phyloP scores from a whole-genome alignment of 2,329 filamentous ascomycete species.

The Aspergillus phoenicis region DNA sequence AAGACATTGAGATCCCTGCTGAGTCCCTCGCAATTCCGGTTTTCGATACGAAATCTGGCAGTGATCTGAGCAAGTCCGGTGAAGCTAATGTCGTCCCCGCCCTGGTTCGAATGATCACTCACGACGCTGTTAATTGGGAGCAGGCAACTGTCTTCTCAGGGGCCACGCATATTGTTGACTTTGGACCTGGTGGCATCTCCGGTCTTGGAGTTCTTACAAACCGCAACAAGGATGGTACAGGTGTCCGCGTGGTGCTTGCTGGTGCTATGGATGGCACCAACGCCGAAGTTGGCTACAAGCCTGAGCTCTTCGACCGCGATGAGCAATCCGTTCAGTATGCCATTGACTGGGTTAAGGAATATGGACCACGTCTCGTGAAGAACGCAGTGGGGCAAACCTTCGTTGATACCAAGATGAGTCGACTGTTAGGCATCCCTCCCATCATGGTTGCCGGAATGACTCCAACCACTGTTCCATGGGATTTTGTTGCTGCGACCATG shows the following conservation, averaged over 20 bases:
- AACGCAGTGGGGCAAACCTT: slow-evolving; percentile 87
- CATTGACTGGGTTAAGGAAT: slow-evolving; percentile 96
- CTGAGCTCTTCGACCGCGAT: slow-evolving; percentile 94
- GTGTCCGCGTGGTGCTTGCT: slow-evolving; percentile 92
- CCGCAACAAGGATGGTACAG: slow-evolving; percentile 98
- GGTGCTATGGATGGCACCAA: slow-evolving; percentile 91
- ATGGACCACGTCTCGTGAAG: slow-evolving; percentile 87
- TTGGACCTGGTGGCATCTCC: slow-evolving; percentile 94
- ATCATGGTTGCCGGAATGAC: slow-evolving; percentile 94
- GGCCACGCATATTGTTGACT: slow-evolving; percentile 93
- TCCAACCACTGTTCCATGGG: slow-evolving; percentile 82
- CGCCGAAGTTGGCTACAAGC: slow-evolving; percentile 92
- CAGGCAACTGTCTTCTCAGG: slow-evolving; percentile 86
- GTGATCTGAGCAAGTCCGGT: slow-evolving; percentile 73
- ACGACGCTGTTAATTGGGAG: slow-evolving; percentile 95
- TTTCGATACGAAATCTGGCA: slow-evolving; percentile 85
- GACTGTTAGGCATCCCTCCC: slow-evolving; percentile 78
- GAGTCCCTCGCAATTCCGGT: slow-evolving; percentile 79
- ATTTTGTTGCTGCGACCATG: slow-evolving; percentile 91
- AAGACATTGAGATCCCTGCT: slow-evolving; percentile 74
- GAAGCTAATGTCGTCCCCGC: slow-evolving; percentile 80
- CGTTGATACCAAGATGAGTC: slow-evolving; percentile 95
- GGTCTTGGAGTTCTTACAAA: slow-evolving; percentile 94
- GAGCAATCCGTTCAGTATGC: slow-evolving; percentile 94
- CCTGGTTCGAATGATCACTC: slow-evolving; percentile 89